Evolutionary conservation across 140 eudicot genomes (phyloP).

Genomic region (Ambrosia hybrid): DNA sequence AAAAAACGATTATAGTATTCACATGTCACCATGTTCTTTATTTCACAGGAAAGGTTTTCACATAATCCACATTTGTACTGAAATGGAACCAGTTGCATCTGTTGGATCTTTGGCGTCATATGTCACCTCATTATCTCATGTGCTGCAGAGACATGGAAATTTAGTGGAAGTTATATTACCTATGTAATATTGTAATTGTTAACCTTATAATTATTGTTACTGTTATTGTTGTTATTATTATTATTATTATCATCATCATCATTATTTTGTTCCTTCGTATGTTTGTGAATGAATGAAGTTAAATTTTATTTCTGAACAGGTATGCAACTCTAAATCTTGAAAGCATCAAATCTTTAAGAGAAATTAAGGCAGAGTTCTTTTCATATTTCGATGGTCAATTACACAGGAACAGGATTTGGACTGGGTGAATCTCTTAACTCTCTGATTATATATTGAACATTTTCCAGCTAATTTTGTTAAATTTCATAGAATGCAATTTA

Average conservation of each 20-base stretch:
- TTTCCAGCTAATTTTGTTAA: not conserved
- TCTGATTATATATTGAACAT: not conserved
- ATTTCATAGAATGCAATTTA: slow-evolving; percentile 9
- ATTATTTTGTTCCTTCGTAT: not conserved
- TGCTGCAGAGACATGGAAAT: slow-evolving; percentile 56
- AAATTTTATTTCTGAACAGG: slow-evolving; percentile 29
- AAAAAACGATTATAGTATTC: not conserved
- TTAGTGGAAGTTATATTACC: slow-evolving; percentile 75
- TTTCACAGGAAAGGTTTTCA: slow-evolving; percentile 55
- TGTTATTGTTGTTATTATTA: too few species aligned
- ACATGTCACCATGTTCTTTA: not conserved
- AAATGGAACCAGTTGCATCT: slow-evolving; percentile 66
- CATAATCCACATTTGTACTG: slow-evolving; percentile 68
- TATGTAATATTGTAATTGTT: slow-evolving; percentile 41
- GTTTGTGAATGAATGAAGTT: not conserved
- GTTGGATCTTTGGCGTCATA: slow-evolving; percentile 73
- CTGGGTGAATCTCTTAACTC: slow-evolving; percentile 49
- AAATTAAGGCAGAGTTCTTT: slow-evolving; percentile 50
- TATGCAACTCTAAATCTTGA: slow-evolving; percentile 53
- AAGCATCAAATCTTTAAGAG: slow-evolving; percentile 53
- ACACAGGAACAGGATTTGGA: slow-evolving; percentile 63
- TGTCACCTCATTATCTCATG: slow-evolving; percentile 61
- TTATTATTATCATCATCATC: not conserved
- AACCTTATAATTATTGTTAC: not conserved
- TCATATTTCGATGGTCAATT: slow-evolving; percentile 64